These are phyloP conservation scores for Phytophthora ramorum DNA, from an alignment of 352 stramenopile genomes.

Conservation along the genomic window DNA sequence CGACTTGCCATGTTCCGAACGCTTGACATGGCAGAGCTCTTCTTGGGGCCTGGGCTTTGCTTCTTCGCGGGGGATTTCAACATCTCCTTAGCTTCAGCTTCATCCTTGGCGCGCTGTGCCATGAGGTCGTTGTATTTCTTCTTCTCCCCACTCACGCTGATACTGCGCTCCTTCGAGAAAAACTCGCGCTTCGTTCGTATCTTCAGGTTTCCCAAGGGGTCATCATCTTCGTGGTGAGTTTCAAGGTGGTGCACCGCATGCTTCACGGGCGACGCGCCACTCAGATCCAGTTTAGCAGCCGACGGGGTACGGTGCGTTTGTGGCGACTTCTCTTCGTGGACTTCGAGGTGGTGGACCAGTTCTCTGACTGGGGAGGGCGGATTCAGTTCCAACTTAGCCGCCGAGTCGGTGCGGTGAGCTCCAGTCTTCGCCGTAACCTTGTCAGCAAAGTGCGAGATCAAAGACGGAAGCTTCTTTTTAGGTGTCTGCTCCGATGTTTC, in stretches of 20 bases:
- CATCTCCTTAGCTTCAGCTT: conserved; percentile 27
- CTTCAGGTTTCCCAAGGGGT: conserved; percentile 54
- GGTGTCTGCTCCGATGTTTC: conserved; percentile 26
- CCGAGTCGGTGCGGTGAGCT: conserved; percentile 36
- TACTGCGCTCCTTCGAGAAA: conserved; percentile 50
- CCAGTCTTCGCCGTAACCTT: conserved; percentile 25
- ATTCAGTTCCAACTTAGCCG: conserved; percentile 30
- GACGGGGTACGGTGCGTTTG: conserved; percentile 41
- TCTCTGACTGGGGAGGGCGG: conserved; percentile 24
- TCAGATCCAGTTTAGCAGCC: conserved; percentile 37
- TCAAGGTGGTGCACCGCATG: conserved; percentile 65
- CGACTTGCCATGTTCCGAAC: conserved; percentile 54
- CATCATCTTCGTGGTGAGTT: conserved; percentile 46
- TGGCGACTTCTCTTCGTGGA: conserved; percentile 20
- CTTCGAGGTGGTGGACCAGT: conserved; percentile 37
- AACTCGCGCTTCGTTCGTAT: conserved; percentile 67
- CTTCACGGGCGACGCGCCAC: conserved; percentile 45
- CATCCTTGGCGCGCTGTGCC: conserved; percentile 27
- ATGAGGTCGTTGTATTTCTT: conserved; percentile 44
- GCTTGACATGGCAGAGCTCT: conserved; percentile 39
- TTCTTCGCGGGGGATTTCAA: conserved; percentile 23
- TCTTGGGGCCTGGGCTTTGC: conserved; percentile 10
- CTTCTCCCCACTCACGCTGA: conserved; percentile 41
- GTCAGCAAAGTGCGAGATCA: conserved; percentile 40
- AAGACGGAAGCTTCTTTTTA: conserved; percentile 26